Evolutionary conservation across 306 rosid genomes (phyloP).

Genomic region (Vachellia collinsii): DNA sequence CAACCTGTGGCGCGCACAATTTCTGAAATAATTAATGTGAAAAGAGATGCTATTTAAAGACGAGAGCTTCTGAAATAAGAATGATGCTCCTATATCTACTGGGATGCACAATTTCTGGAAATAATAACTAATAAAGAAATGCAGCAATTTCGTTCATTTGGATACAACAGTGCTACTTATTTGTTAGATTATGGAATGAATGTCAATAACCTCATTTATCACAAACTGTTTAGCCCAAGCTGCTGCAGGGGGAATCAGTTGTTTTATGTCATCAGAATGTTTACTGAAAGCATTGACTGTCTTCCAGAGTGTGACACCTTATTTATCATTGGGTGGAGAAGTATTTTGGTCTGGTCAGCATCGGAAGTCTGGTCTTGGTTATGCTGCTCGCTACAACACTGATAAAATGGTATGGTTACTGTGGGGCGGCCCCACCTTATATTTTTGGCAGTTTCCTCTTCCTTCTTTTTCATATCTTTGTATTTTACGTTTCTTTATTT

Average conservation of each 20-base stretch:
- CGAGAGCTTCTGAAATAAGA: background rate
- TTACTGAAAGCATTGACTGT: constrained; percentile 27
- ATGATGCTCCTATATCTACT: too few relatives aligned
- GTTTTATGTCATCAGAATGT: constrained; percentile 13
- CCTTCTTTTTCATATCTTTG: background rate
- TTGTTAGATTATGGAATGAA: background rate
- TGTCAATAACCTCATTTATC: background rate
- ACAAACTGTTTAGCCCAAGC: background rate
- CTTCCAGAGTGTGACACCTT: constrained; percentile 74
- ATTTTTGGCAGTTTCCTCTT: constrained; percentile 10
- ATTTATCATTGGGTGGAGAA: constrained; percentile 92
- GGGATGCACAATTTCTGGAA: background rate
- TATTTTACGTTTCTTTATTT: background rate
- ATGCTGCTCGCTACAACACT: constrained; percentile 91
- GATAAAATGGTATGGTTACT: constrained; percentile 76
- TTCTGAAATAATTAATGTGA: too few relatives aligned
- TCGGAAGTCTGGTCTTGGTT: constrained; percentile 93
- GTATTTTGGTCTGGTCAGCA: constrained; percentile 99
- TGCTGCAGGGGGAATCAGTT: constrained; percentile 3
- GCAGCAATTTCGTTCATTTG: background rate
- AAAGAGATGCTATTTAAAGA: background rate
- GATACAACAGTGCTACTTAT: background rate
- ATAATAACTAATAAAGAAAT: background rate
- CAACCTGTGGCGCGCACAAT: too few relatives aligned
- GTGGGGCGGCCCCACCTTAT: background rate